phyloP scores from a whole-genome alignment of 495 filamentous ascomycete species.

The Tuber calosporum region DNA sequence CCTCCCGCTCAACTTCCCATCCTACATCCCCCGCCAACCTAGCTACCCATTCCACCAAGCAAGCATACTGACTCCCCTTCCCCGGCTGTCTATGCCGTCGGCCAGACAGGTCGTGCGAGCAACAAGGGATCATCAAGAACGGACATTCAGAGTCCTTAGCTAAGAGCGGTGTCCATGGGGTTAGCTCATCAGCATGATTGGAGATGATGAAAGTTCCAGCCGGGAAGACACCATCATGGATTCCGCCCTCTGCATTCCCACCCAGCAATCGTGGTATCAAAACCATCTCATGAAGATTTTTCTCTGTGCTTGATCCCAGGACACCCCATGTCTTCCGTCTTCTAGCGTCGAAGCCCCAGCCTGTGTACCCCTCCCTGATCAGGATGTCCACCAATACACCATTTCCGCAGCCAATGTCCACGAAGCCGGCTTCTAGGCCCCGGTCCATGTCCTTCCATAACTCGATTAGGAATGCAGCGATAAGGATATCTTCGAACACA shows the following conservation, averaged over 20 bases:
- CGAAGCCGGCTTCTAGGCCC: conserved; percentile 69
- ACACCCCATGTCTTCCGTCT: conserved; percentile 72
- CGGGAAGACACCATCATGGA: conserved; percentile 66
- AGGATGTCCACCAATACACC: conserved; percentile 86
- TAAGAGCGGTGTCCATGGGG: conserved; percentile 87
- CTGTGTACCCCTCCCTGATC: conserved; percentile 68
- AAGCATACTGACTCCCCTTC: conserved; percentile 60
- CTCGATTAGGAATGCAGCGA: conserved; percentile 88
- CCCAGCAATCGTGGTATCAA: conserved; percentile 58
- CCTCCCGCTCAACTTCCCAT: conserved; percentile 68
- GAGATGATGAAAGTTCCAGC: conserved; percentile 82
- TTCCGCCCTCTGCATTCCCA: conserved; percentile 30
- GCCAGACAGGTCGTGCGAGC: conserved; percentile 79
- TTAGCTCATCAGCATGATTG: conserved; percentile 94
- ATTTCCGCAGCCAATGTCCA: conserved; percentile 93
- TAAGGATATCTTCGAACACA: conserved; percentile 88
- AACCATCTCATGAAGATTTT: conserved; percentile 60
- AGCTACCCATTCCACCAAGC: conserved; percentile 63
- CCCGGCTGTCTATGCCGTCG: conserved; percentile 51
- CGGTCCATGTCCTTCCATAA: conserved; percentile 70
- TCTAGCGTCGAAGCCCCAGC: conserved; percentile 87
- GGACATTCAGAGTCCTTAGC: conserved; percentile 65
- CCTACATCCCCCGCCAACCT: conserved; percentile 61
- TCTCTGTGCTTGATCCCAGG: conserved; percentile 53
- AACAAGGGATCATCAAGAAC: conserved; percentile 90